Evolutionary conservation across 2,329 filamentous ascomycete species (phyloP).

Genomic region (Fusarium fracticaudum): DNA sequence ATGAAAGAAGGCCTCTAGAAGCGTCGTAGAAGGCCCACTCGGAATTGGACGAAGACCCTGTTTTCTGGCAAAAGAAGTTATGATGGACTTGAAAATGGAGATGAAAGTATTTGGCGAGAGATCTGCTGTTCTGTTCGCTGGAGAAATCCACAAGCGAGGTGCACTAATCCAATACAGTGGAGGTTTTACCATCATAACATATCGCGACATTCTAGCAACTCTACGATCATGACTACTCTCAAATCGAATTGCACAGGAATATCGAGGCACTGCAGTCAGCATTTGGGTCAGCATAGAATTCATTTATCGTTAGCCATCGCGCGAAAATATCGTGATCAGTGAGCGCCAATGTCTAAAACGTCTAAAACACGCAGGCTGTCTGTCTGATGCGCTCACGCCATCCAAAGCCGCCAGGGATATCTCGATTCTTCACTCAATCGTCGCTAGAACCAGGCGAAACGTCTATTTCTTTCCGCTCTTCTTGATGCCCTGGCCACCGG

Average conservation of each 20-base stretch:
- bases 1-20: slow-evolving; percentile 21
- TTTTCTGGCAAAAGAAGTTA: background rate
- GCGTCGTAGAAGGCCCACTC: slow-evolving; percentile 31
- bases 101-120: background rate
- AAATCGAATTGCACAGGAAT: background rate
- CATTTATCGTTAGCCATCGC: slow-evolving; percentile 42
- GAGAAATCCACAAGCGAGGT: slow-evolving; percentile 21
- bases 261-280: slow-evolving; percentile 11
- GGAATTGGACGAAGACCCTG: slow-evolving; percentile 5
- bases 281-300: slow-evolving; percentile 39
- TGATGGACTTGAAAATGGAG: background rate
- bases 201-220: background rate
- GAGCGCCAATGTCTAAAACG: slow-evolving; percentile 29
- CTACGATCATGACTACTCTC: background rate
- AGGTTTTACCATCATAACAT: slow-evolving; percentile 4
- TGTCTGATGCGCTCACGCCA: slow-evolving; percentile 28
- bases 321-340: slow-evolving; percentile 33
- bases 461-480: slow-evolving; percentile 96
- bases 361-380: slow-evolving; percentile 28
- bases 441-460: background rate
- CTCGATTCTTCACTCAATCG: slow-evolving; percentile 1
- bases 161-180: slow-evolving; percentile 23
- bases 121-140: background rate
- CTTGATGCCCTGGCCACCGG: slow-evolving; percentile 90
- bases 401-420: slow-evolving; percentile 17